Conservation (phyloP, 768 basidiomycete genomes). For the Lactifluus echinatus region DNA sequence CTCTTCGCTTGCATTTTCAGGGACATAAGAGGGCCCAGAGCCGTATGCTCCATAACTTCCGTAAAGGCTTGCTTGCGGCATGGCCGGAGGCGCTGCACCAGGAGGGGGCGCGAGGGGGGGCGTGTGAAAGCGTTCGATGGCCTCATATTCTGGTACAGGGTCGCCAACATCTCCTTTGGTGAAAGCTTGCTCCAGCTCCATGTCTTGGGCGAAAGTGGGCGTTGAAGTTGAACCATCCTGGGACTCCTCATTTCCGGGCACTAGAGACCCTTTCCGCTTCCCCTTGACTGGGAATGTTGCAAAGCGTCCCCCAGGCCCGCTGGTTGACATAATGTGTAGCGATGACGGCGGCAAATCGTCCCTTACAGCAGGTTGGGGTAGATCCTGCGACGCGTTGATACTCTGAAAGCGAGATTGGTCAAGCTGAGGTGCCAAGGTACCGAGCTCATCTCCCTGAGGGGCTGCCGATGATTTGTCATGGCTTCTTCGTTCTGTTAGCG, state of each 20-base stretch:
- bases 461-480: not conserved
- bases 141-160: conserved; percentile 33
- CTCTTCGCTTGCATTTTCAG: conserved; percentile 13
- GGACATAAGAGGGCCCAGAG: conserved; percentile 4
- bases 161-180: conserved; percentile 24
- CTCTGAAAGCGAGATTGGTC: not conserved
- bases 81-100: conserved; percentile 33
- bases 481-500: not conserved
- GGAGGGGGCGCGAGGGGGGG: conserved; percentile 36
- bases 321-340: not conserved
- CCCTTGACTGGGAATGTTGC: conserved; percentile 58
- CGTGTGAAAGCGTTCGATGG: conserved; percentile 27
- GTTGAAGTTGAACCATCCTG: conserved; percentile 13
- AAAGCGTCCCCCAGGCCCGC: conserved; percentile 41
- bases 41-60: conserved; percentile 5
- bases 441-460: conserved; percentile 1
- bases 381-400: not conserved
- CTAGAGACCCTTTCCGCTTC: conserved; percentile 22
- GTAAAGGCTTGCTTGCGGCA: conserved; percentile 4
- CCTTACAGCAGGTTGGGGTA: not conserved
- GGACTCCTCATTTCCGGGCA: conserved; percentile 1
- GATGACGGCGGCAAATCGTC: not conserved
- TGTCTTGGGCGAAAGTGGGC: conserved; percentile 13
- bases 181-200: not conserved
- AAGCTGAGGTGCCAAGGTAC: not conserved